A percentile compares a stretch with the other conserved stretches of the same genome.
Conservation (phyloP, 163 green algal species). For the Volvox carteri region DNA sequence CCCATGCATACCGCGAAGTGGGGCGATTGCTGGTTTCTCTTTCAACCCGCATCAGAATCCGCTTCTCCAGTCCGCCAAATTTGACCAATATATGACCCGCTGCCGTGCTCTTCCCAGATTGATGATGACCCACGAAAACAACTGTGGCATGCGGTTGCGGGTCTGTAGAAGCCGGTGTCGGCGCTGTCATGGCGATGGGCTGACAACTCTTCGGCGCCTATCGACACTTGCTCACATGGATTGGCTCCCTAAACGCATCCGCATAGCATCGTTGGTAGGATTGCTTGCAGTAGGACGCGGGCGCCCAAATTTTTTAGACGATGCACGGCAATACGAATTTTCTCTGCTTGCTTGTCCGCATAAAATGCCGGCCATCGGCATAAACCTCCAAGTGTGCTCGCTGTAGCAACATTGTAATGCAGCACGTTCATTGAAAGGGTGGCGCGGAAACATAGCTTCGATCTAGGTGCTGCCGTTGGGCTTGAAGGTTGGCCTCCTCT, state of each 20-base stretch:
- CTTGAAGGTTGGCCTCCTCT: background rate
- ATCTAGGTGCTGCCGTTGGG: background rate
- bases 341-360: too few relatives aligned
- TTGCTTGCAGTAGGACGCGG: too few relatives aligned
- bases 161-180: background rate
- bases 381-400: too few relatives aligned
- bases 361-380: too few relatives aligned
- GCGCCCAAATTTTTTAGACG: too few relatives aligned
- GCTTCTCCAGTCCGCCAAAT: background rate
- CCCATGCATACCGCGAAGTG: conserved; percentile 20
- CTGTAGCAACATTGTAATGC: too few relatives aligned
- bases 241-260: too few relatives aligned
- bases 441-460: too few relatives aligned
- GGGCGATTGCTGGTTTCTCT: conserved; percentile 29
- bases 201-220: too few relatives aligned
- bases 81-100: background rate
- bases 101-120: conserved; percentile 12
- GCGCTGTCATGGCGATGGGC: background rate
- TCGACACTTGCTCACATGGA: too few relatives aligned
- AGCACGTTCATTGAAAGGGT: too few relatives aligned
- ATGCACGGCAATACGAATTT: conserved; percentile 11
- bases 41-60: background rate
- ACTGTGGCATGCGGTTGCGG: background rate
- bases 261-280: too few relatives aligned
- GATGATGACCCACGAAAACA: conserved; percentile 29